Evolutionary conservation across 176 grass and related monocot genomes (phyloP), one percentile per base, ranked within the genome.

Genomic region (Oryza coarctata): DNA sequence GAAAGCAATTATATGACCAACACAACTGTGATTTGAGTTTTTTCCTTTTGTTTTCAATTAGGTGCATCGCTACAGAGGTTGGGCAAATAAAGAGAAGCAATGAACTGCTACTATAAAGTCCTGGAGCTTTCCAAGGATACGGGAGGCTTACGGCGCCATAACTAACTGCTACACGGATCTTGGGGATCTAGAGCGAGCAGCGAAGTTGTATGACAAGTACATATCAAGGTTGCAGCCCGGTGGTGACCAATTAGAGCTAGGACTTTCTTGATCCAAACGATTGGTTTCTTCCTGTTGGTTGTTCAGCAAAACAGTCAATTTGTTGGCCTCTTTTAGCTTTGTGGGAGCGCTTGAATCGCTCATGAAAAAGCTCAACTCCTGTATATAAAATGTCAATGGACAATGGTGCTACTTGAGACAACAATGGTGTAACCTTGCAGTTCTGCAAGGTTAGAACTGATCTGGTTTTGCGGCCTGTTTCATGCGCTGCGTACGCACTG

Each of bases 101-200:
- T 94, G 75, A 82, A 80, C 15, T 88, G 86, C 12, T 83, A 94
- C 81, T 72, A 70, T 43, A 89, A 82, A 61, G 84, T 94, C 15
- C 55, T 94, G 71, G 89, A 91, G 80, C 78, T 94, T 45, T 94
- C 92, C 35, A 82, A 82, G 69, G 79, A 69, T 77, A 84, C 78
- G 1, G 86, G 92, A 91, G 83, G 89, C 92, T 12, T 94, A 94
- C 20, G 92, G 92, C 9, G 89, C 92, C 18, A 91, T 94, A 75
- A 89, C 92, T 4, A 89, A 91, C 55, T 94, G 89, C 83, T 91
- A 91, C 28, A 41, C 86, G 0, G 92, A 94, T 69, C 92, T 94
- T 6, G 89, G 92, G 0, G 88, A 91, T 28, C 81, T 94, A 8
- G 92, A 94, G 30, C 68, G 68, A 31, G 89, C 89, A 11, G 92